A percentile compares a stretch with the other conserved stretches of the same genome.
These are phyloP conservation scores for Mycena venus DNA, from an alignment of 768 basidiomycete species.

Conservation along the genomic window DNA sequence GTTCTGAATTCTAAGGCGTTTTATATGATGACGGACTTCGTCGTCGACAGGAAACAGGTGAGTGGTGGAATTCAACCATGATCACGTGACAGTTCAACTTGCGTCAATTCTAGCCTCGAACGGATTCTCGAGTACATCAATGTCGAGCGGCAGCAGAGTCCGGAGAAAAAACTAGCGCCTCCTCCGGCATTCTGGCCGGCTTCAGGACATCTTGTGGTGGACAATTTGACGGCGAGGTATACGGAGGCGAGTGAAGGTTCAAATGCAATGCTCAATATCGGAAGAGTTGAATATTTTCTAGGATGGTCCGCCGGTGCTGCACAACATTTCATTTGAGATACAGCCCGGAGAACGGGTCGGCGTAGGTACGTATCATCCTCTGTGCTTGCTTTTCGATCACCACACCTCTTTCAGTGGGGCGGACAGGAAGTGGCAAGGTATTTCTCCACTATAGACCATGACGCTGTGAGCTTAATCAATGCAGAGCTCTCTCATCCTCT, in stretches of 20 bases:
- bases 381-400: neutral
- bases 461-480: constrained; percentile 34
- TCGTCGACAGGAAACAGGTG: neutral
- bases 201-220: neutral
- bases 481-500: constrained; percentile 59
- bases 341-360: neutral
- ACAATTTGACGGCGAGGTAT: neutral
- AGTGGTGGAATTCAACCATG: neutral
- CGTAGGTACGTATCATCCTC: neutral
- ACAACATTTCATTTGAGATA: neutral
- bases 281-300: neutral
- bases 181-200: neutral
- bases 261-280: too few species aligned
- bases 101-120: neutral
- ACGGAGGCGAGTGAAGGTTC: neutral
- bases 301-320: neutral
- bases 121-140: neutral
- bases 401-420: neutral
- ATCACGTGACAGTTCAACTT: neutral
- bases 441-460: neutral
- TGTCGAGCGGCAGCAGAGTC: neutral
- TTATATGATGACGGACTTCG: neutral
- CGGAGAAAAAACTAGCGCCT: neutral
- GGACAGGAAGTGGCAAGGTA: neutral
- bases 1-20: neutral